Evolutionary conservation across 176 grass and related monocot species (phyloP).

Genomic region (Ensete glaucum): DNA sequence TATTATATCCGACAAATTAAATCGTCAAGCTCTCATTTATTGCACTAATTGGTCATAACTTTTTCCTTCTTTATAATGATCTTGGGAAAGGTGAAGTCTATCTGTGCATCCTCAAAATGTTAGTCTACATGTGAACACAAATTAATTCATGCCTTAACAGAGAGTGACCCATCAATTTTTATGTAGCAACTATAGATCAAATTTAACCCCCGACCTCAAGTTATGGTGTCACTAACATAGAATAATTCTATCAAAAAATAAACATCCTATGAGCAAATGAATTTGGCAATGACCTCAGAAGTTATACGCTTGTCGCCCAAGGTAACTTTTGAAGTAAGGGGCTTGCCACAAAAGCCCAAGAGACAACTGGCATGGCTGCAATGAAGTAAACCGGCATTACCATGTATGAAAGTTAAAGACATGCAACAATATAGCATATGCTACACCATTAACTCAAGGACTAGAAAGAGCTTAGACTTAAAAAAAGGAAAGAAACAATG

Average conservation of each 20-base stretch:
- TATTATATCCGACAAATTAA: no score
- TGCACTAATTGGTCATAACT: background rate
- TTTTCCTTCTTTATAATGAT: background rate
- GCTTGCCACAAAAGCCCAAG: conserved; percentile 1
- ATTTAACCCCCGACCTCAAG: background rate
- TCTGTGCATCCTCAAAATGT: background rate
- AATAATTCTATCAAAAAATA: background rate
- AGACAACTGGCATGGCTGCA: conserved; percentile 7
- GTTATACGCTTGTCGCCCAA: conserved; percentile 4
- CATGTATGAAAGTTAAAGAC: background rate
- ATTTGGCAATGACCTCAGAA: conserved; percentile 2
- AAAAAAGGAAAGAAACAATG: background rate
- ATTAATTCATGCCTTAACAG: background rate
- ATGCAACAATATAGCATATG: background rate
- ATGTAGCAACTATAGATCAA: background rate
- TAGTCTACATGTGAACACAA: background rate
- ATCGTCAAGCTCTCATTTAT: background rate
- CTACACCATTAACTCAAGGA: background rate
- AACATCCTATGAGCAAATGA: background rate
- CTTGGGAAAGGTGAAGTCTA: background rate
- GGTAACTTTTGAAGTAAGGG: conserved; percentile 6
- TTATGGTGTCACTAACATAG: background rate
- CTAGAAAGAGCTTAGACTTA: background rate
- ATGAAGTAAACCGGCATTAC: background rate
- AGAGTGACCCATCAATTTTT: background rate